A percentile compares a stretch with the other conserved stretches of the same genome.
Conservation (phyloP, 495 filamentous ascomycete genomes). For the Cercophora scortea region DNA sequence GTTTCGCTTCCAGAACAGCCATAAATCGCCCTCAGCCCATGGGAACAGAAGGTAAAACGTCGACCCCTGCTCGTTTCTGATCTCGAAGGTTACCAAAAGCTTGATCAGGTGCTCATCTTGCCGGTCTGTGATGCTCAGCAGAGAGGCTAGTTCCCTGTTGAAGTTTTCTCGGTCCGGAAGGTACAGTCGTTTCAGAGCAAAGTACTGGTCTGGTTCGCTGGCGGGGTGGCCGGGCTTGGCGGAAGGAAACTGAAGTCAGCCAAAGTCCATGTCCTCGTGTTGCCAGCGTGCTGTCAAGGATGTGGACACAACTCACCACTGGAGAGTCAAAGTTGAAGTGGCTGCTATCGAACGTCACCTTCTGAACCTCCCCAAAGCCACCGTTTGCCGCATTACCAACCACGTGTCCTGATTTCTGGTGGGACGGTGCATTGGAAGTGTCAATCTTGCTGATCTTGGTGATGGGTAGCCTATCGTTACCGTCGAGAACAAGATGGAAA, state of each 20-base stretch:
- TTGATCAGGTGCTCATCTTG: background rate
- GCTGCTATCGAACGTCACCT: background rate
- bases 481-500: background rate
- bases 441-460: background rate
- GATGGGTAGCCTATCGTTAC: background rate
- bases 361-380: background rate
- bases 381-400: background rate
- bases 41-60: background rate
- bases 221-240: background rate
- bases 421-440: background rate
- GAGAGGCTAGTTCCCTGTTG: background rate
- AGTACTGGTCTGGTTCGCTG: background rate
- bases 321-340: background rate
- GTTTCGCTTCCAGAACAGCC: background rate
- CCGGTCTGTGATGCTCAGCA: background rate
- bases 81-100: background rate
- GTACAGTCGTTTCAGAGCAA: background rate
- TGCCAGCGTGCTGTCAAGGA: background rate
- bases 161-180: background rate
- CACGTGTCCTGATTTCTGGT: background rate
- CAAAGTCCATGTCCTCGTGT: background rate
- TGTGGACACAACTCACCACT: background rate
- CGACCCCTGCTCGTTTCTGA: background rate
- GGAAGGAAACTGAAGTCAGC: background rate
- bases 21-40: background rate